A percentile compares a stretch with the other conserved stretches of the same genome.
These are phyloP conservation scores for Porcisia deanei DNA, from an alignment of 208 protist species.

Conservation along the genomic window DNA sequence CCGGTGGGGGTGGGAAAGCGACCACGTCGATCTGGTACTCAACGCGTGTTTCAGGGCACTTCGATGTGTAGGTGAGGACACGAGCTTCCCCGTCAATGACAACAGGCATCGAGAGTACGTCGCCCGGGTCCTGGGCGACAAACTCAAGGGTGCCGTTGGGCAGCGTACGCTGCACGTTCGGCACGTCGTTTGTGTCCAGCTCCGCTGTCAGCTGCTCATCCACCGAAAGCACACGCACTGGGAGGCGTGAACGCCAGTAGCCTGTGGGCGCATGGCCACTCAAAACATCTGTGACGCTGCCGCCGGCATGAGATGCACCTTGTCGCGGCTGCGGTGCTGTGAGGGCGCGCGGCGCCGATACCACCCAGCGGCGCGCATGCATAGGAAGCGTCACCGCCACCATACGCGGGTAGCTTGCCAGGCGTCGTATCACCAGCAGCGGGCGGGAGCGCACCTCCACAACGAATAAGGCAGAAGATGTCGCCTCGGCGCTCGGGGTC, in stretches of 20 bases:
- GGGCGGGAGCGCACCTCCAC: conserved; percentile 59
- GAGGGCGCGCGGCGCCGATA: conserved; percentile 40
- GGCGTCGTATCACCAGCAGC: conserved; percentile 67
- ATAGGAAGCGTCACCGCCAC: conserved; percentile 70
- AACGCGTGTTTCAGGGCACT: conserved; percentile 64
- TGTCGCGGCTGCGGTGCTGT: not conserved
- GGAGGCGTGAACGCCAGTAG: conserved; percentile 46
- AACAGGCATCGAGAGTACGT: conserved; percentile 30
- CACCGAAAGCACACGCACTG: conserved; percentile 54
- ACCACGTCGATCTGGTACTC: conserved; percentile 60
- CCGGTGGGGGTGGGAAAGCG: conserved; percentile 47
- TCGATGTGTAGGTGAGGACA: conserved; percentile 45
- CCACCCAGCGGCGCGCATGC: conserved; percentile 51
- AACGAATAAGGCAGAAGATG: not conserved
- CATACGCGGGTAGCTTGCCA: conserved; percentile 40
- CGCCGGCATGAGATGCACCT: not conserved
- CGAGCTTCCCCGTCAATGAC: not conserved
- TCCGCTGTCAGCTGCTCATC: conserved; percentile 45
- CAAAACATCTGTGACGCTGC: conserved; percentile 2
- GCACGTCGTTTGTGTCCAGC: conserved; percentile 68
- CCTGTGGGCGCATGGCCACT: conserved; percentile 28
- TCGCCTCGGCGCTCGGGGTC: not conserved
- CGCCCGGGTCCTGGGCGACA: conserved; percentile 68
- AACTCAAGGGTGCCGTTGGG: conserved; percentile 70
- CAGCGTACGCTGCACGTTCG: conserved; percentile 61